Evolutionary conservation across 2,329 filamentous ascomycete species (phyloP).

Genomic region (Westerdykella ornata): DNA sequence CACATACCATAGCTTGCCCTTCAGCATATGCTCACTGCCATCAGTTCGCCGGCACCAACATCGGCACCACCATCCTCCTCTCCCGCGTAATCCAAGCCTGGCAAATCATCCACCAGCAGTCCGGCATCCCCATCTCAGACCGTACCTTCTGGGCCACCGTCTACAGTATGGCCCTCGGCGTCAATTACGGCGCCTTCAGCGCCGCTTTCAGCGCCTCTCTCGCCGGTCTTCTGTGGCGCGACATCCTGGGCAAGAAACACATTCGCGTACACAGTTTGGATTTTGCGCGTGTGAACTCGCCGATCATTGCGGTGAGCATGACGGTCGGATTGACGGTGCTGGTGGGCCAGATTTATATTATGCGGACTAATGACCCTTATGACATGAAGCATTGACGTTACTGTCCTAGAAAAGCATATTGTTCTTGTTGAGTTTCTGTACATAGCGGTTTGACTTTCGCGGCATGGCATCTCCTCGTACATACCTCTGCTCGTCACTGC

Average conservation of each 20-base stretch:
- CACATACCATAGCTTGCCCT: background rate
- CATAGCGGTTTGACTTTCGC: too few relatives aligned
- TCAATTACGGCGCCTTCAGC: conserved; percentile 70
- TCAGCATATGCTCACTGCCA: background rate
- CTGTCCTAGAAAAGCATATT: background rate
- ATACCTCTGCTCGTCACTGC: too few relatives aligned
- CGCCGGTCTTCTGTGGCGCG: conserved; percentile 65
- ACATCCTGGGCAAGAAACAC: conserved; percentile 62
- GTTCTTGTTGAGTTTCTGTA: too few relatives aligned
- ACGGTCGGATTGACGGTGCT: conserved; percentile 56
- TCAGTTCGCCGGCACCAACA: conserved; percentile 70
- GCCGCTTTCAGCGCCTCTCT: conserved; percentile 65
- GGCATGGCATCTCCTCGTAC: too few relatives aligned
- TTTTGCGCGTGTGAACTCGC: conserved; percentile 62
- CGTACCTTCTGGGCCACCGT: conserved; percentile 67
- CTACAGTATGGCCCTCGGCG: conserved; percentile 66
- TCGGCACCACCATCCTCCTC: conserved; percentile 67
- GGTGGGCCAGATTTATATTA: conserved; percentile 58
- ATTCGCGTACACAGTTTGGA: conserved; percentile 58
- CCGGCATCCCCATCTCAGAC: conserved; percentile 49
- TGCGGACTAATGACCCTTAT: conserved; percentile 40
- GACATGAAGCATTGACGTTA: background rate
- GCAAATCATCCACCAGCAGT: conserved; percentile 51
- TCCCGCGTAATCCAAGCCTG: conserved; percentile 65
- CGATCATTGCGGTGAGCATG: conserved; percentile 65